Evolutionary conservation across 345 rosid genomes (phyloP).

Genomic region (Populus simonii): DNA sequence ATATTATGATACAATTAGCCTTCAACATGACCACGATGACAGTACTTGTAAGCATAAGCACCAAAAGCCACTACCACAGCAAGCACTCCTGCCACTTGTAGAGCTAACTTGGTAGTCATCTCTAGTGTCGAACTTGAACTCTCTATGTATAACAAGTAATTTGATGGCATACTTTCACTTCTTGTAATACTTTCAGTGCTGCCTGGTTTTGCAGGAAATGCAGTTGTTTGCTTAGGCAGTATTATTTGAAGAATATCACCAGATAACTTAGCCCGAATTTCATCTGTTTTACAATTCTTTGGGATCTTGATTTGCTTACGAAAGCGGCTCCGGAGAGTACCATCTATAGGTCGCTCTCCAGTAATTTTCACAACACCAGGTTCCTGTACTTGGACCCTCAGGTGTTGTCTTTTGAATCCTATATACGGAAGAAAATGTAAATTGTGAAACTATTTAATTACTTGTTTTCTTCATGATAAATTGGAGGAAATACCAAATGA

Average conservation of each 20-base stretch:
- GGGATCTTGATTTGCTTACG: conserved; percentile 34
- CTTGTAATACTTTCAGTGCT: neutral
- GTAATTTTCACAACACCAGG: conserved; percentile 35
- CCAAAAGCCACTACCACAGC: neutral
- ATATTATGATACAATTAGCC: too few species aligned
- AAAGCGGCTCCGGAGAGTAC: conserved; percentile 35
- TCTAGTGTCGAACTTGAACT: neutral
- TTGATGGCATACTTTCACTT: conserved; percentile 5
- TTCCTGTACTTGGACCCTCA: conserved; percentile 39
- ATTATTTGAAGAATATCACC: conserved; percentile 35
- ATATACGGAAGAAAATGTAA: neutral
- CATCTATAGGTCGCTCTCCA: conserved; percentile 37
- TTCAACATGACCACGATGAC: neutral
- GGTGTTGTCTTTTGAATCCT: conserved; percentile 51
- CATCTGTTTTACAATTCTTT: conserved; percentile 24
- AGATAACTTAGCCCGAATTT: conserved; percentile 43
- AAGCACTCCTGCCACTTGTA: neutral
- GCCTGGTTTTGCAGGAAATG: neutral
- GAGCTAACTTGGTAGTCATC: neutral
- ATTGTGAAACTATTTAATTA: neutral
- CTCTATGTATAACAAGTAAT: neutral
- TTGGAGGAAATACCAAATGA: neutral
- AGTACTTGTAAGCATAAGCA: neutral
- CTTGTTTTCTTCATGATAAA: neutral
- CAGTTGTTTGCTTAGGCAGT: conserved; percentile 29